Base-by-base conservation (phyloP, 768 basidiomycete genomes). In the Suillus cothurnatus region DNA sequence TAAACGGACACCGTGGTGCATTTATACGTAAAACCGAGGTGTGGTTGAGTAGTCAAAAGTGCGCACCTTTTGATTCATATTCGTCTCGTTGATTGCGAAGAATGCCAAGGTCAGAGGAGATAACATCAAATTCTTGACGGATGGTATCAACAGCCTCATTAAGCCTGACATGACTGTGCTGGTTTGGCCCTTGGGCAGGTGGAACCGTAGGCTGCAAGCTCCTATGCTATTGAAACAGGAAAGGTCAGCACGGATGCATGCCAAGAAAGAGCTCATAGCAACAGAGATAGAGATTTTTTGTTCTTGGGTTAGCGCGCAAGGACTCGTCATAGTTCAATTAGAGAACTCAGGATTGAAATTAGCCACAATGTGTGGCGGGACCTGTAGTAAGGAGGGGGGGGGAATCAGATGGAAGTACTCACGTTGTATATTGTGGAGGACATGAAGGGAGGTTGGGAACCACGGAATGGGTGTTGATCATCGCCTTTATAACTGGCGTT, bases 1-100 rank as follows among this genome's bases (percentile, higher is more conserved):
- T 94, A 74, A 1, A 28, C 60, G 64, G 31, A 63, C 59, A 32
- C 59, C 34, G 61, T 4, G 60, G 65, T 71, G 63, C 69, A 66
- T 47, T 47, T 61, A 60, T n/a, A 43, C 58, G 41, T 62, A 7
- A 31, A 53, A 62, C 34, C n/a, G 66, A 56, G 28, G 15, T 26
- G 9, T 41, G 21, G 8, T 36, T 17, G 9, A 31, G 9, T 21
- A 55, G 50, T 47, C 55, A 55, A 36, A 23, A 41, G 28, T 26
- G 82, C 89, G 64, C 68, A 96, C 97, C 86, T 84, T 95, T 95
- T 7, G 81, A 82, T 78, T 98, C 96, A 74, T 89, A 92, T 64
- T 98, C 97, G 69, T 97, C 95, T 59, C 93, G 82, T 78, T 97
- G 93, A 36, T 80, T 83, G 63, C 93, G 85, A 70, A 91, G 81